phyloP scores from a whole-genome alignment of 139 green algal species.

The Gonium pectorale region DNA sequence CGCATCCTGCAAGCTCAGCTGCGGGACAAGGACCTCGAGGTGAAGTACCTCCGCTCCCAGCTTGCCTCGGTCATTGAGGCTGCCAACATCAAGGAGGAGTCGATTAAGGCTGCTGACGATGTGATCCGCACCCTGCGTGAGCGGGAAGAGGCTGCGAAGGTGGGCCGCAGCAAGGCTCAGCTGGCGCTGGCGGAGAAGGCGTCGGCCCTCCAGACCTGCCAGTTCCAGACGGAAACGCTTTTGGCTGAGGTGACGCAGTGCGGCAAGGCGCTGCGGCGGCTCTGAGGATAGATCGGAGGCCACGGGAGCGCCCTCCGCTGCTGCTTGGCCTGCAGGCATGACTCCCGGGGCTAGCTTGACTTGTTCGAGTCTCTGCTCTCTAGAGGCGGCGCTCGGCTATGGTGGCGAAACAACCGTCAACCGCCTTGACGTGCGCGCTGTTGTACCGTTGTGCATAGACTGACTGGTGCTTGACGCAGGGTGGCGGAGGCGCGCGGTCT shows the following conservation, averaged over 20 bases:
- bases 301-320: no score
- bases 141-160: constrained; percentile 32
- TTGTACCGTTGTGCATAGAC: no score
- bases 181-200: constrained; percentile 45
- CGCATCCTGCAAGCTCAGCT: constrained; percentile 39
- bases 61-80: constrained; percentile 21
- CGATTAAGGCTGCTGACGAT: constrained; percentile 9
- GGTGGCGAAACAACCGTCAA: no score
- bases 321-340: no score
- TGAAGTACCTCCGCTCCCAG: constrained; percentile 32
- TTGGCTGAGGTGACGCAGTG: constrained; percentile 30
- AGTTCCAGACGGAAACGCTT: constrained; percentile 33
- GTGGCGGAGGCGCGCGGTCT: no score
- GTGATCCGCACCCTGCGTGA: constrained; percentile 9
- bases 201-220: constrained; percentile 27
- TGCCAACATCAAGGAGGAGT: constrained; percentile 11
- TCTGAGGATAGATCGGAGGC: no score
- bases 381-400: no score
- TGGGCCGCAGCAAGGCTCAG: constrained; percentile 45
- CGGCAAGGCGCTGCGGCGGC: constrained; percentile 3
- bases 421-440: no score
- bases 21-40: constrained; percentile 44
- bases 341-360: no score
- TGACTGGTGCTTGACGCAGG: no score
- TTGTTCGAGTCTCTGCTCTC: no score